Evolutionary conservation across 352 stramenopile genomes (phyloP).

Genomic region (Peronospora belbahrii): DNA sequence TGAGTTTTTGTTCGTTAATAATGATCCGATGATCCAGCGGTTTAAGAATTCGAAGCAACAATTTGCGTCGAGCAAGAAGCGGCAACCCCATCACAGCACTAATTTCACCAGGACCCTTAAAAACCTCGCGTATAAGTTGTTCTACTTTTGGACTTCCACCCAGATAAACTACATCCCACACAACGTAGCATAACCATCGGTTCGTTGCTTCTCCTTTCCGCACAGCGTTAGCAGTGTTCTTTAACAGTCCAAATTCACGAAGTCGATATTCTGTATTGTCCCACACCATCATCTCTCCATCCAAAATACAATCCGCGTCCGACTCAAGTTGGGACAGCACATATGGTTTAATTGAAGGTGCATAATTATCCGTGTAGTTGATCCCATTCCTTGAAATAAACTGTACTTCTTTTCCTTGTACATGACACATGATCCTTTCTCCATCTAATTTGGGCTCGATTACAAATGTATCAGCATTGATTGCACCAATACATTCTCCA

Average conservation of each 20-base stretch:
- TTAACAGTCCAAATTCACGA: conserved; percentile 74
- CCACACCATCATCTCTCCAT: conserved; percentile 87
- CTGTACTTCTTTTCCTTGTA: conserved; percentile 50
- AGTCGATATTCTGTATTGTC: conserved; percentile 71
- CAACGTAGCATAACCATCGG: conserved; percentile 77
- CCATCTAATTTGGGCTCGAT: conserved; percentile 84
- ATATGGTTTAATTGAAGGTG: conserved; percentile 46
- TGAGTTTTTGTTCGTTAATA: conserved; percentile 74
- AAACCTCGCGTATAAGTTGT: conserved; percentile 56
- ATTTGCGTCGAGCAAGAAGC: conserved; percentile 42
- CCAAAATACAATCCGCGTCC: conserved; percentile 67
- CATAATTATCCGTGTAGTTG: conserved; percentile 77
- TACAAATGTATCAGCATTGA: conserved; percentile 62
- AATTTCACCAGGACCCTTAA: conserved; percentile 44
- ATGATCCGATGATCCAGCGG: conserved; percentile 66
- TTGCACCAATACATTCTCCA: conserved; percentile 67
- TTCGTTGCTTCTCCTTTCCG: conserved; percentile 42
- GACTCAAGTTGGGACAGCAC: conserved; percentile 50
- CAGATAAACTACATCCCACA: conserved; percentile 81
- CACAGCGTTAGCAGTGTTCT: conserved; percentile 65
- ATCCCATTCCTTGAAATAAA: conserved; percentile 82
- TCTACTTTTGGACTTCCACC: conserved; percentile 35
- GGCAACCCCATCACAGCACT: conserved; percentile 71
- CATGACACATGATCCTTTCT: conserved; percentile 76
- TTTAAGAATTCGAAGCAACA: conserved; percentile 60